phyloP scores from a whole-genome alignment of 2,329 filamentous ascomycete genomes.

The Cytospora piceae region DNA sequence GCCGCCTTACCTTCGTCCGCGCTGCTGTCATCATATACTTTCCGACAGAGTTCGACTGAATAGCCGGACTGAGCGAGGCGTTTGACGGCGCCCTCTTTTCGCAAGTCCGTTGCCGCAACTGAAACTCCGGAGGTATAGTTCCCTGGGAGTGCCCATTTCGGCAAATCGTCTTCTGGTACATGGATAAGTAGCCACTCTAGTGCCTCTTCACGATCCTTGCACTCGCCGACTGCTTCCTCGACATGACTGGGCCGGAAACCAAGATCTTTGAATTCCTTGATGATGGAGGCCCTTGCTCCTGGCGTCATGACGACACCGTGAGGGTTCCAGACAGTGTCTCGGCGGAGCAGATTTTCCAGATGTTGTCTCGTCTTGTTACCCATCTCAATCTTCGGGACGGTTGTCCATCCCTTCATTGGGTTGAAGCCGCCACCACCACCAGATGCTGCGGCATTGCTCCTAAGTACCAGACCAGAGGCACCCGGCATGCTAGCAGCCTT shows the following conservation, averaged over 20 bases:
- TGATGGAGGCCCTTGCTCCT: constrained; percentile 59
- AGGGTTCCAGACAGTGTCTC: constrained; percentile 85
- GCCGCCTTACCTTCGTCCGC: constrained; percentile 79
- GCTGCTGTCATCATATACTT: constrained; percentile 69
- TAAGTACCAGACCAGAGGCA: constrained; percentile 58
- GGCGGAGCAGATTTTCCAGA: constrained; percentile 78
- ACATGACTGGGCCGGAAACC: constrained; percentile 90
- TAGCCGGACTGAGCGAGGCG: constrained; percentile 83
- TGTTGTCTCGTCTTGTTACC: constrained; percentile 77
- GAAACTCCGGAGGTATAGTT: constrained; percentile 89
- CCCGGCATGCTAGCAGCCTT: constrained; percentile 68
- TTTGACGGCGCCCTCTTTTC: constrained; percentile 80
- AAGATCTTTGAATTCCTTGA: constrained; percentile 75
- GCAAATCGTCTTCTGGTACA: constrained; percentile 96
- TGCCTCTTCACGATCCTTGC: constrained; percentile 89
- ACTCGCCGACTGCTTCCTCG: constrained; percentile 83
- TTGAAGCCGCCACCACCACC: constrained; percentile 42
- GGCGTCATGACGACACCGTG: constrained; percentile 69
- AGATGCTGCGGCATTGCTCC: constrained; percentile 47
- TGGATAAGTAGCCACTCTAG: constrained; percentile 96
- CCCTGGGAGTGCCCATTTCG: constrained; percentile 87
- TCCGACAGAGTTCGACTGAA: constrained; percentile 79
- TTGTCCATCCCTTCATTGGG: constrained; percentile 76
- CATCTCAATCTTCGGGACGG: constrained; percentile 90
- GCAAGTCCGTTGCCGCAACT: constrained; percentile 80